Evolutionary conservation across 1,284 basidiomycete species (phyloP), one percentile per base, ranked within the genome.

Genomic region (Cystobasidium pallidum): DNA sequence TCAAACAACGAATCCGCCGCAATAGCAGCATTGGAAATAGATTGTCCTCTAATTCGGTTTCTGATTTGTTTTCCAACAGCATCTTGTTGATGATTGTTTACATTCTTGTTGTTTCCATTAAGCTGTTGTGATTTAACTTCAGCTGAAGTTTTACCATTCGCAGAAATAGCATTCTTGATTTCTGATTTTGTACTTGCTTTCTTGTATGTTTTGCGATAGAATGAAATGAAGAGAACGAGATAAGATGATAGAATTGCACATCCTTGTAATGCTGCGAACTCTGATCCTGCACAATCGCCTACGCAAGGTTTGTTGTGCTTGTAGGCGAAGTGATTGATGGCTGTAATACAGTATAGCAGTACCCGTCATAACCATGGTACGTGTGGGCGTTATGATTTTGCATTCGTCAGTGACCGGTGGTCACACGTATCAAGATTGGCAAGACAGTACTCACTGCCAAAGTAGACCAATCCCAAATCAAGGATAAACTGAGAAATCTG

Each of bases 401-500:
- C n/a, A n/a, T n/a, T n/a, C n/a, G n/a, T n/a, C n/a, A n/a, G n/a
- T n/a, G n/a, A n/a, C n/a, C n/a, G n/a, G n/a, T n/a, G n/a, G n/a
- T n/a, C n/a, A n/a, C n/a, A n/a, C n/a, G n/a, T n/a, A n/a, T n/a
- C n/a, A n/a, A n/a, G n/a, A n/a, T n/a, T n/a, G n/a, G n/a, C n/a
- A n/a, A n/a, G n/a, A n/a, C n/a, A n/a, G n/a, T n/a, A 88, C 92
- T 77, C 80, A 92, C 93, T 94, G 79, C 91, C 93, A 78, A 94
- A 95, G 86, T 94, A 97, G 77, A 94, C 91, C 75, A 90, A 83
- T 81, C 86, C 86, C 45, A 97, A 83, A 83, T 97, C 94, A 78
- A 97, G 89, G 76, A 97, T 82, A 80, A 97, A 97, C 83, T 97
- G 94, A 49, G 86, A 86, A 80, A 99, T 99, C 84, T 99, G 96